Base-by-base conservation (phyloP, 306 rosid species). In the Vigna reflexopilosa region DNA sequence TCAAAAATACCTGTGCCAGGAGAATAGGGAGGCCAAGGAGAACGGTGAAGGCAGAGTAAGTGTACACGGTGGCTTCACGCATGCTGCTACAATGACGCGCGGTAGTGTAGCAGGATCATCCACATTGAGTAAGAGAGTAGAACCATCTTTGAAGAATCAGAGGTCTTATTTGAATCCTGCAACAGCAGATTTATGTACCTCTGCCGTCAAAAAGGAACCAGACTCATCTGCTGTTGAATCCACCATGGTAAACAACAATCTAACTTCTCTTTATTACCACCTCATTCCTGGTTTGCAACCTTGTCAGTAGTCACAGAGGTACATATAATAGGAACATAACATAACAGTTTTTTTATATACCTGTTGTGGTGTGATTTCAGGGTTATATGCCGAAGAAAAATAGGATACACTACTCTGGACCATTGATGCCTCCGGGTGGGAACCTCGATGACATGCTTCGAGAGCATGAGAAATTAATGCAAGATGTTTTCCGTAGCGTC, bases 361-460 rank as follows among this genome's bases (percentile, higher is more conserved):
- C 3, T 42, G 47, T 42, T 42, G 47, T 42, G 47, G 13, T 74
- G 40, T 85, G 70, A 62, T 69, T 83, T 70, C 83, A 94, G 97
- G 90, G 86, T 12, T 78, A 67, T 71, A 73, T 80, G 50, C 87
- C 87, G 0, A 88, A 90, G 88, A 93, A 86, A 86, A 95, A 83
- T 63, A 89, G 98, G 86, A 92, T 95, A 52, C 91, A 95, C 66
- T 89, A 77, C 84, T 95, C 98, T 15, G 98, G 98, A 81, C 98
- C 97, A 6, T 86, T 95, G 89, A 76, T 95, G 72, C 87, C 93
- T 6, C 82, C 88, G 0, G 93, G 98, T 19, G 93, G 93, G 7
- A 89, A 83, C 83, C 80, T 95, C 32, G 98, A 95, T 22, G 98
- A 95, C 82, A 89, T 95, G 98, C 88, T 95, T 20, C 87, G 69